A percentile compares a stretch with the other conserved stretches of the same genome.
phyloP scores from a whole-genome alignment of 2,329 filamentous ascomycete genomes.

The Ophiostoma triangulosporum region DNA sequence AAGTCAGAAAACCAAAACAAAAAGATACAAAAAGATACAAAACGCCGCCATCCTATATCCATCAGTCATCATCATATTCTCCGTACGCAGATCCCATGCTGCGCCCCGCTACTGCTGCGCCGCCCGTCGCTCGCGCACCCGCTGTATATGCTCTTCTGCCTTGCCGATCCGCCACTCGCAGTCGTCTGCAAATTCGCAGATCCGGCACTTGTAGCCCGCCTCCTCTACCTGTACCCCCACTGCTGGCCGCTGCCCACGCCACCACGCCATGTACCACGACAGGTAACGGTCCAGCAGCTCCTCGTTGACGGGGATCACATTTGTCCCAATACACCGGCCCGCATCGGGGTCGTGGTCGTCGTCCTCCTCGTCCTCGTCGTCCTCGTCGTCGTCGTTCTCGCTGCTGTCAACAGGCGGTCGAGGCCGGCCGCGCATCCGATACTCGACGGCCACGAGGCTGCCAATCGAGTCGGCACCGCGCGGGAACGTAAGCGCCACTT shows the following conservation, averaged over 20 bases:
- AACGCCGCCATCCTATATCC: background rate
- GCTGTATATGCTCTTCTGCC: constrained; percentile 38
- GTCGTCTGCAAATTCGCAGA: constrained; percentile 66
- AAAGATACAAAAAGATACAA: background rate
- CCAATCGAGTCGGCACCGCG: constrained; percentile 34
- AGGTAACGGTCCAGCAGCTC: constrained; percentile 52
- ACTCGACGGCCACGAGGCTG: constrained; percentile 38
- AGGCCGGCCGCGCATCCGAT: constrained; percentile 22
- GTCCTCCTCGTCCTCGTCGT: constrained; percentile 20
- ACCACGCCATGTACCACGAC: constrained; percentile 62
- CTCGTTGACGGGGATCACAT: constrained; percentile 53
- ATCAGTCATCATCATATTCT: background rate
- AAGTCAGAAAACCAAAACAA: background rate
- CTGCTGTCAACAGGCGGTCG: background rate
- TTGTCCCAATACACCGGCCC: constrained; percentile 34
- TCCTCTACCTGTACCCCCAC: constrained; percentile 71
- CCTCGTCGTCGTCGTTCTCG: background rate
- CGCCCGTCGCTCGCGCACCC: constrained; percentile 9
- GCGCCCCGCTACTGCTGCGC: background rate
- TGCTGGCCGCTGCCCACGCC: constrained; percentile 60
- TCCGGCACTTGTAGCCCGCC: constrained; percentile 65
- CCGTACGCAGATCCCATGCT: background rate
- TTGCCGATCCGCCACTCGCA: constrained; percentile 66
- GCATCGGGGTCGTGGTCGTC: constrained; percentile 20
- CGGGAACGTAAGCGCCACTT: constrained; percentile 40